These are phyloP conservation scores for Starmerella cellae DNA, from an alignment of 805 yeast species.

Conservation along the genomic window DNA sequence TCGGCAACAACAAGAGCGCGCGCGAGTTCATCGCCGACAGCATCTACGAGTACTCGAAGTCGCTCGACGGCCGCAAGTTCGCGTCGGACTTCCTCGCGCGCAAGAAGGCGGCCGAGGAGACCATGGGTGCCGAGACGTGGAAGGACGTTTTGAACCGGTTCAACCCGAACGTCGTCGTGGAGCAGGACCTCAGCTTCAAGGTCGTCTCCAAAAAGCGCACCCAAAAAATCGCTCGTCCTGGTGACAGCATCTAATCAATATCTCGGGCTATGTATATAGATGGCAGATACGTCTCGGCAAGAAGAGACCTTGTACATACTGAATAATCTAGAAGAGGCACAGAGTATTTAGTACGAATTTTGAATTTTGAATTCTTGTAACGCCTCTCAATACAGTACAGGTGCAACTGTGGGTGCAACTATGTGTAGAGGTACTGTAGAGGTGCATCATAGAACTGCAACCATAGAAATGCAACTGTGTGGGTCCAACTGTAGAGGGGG, in stretches of 20 bases:
- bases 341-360: too few relatives aligned
- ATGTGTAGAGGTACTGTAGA: too few relatives aligned
- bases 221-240: constrained; percentile 19
- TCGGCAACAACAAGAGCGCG: constrained; percentile 66
- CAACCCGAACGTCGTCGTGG: constrained; percentile 23
- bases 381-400: too few relatives aligned
- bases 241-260: constrained; percentile 2
- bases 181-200: constrained; percentile 37
- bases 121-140: constrained; percentile 46
- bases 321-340: not conserved
- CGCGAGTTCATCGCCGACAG: constrained; percentile 84
- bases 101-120: constrained; percentile 55
- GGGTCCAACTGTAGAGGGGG: too few relatives aligned
- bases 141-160: constrained; percentile 44
- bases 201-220: constrained; percentile 46
- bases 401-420: too few relatives aligned
- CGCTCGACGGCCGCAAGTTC: constrained; percentile 89
- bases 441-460: too few relatives aligned
- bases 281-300: too few relatives aligned
- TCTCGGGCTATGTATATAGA: too few relatives aligned
- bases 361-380: too few relatives aligned
- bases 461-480: too few relatives aligned
- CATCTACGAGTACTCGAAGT: constrained; percentile 54
- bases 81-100: constrained; percentile 79
- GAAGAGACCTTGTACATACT: too few relatives aligned